phyloP scores from a whole-genome alignment of 2,329 filamentous ascomycete species.

The Neopestalotiopsis sp. region DNA sequence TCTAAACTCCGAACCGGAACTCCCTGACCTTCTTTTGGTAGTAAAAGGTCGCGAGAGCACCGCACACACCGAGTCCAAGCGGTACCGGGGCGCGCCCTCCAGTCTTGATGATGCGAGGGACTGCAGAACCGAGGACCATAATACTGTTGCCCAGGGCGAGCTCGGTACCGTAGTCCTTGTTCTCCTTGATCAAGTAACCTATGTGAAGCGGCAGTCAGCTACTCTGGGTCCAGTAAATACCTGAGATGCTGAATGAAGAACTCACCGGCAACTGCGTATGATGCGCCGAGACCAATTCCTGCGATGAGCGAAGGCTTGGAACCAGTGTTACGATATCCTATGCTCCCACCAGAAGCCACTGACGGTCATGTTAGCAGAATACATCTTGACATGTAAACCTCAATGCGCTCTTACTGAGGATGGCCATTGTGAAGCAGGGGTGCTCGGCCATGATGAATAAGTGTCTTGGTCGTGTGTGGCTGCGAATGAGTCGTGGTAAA shows the following conservation, averaged over 20 bases:
- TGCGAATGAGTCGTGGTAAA: background rate
- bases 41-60: constrained; percentile 44
- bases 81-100: constrained; percentile 43
- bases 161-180: constrained; percentile 49
- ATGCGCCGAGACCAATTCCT: constrained; percentile 37
- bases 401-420: constrained; percentile 38
- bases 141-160: constrained; percentile 47
- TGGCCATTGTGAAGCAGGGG: constrained; percentile 46
- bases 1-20: constrained; percentile 44
- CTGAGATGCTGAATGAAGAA: background rate
- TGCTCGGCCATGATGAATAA: constrained; percentile 44
- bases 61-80: constrained; percentile 38
- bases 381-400: background rate
- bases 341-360: constrained; percentile 41
- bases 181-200: constrained; percentile 48
- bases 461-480: background rate
- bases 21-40: constrained; percentile 49
- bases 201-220: background rate
- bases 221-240: background rate
- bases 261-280: constrained; percentile 39
- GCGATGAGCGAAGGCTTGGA: constrained; percentile 41
- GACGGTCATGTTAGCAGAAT: constrained; percentile 1
- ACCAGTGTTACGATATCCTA: constrained; percentile 36
- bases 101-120: constrained; percentile 45
- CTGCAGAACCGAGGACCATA: constrained; percentile 42